A percentile compares a stretch with the other conserved stretches of the same genome.
These are phyloP conservation scores for Pythium dissimile DNA, from an alignment of 352 stramenopile species.

Conservation along the genomic window DNA sequence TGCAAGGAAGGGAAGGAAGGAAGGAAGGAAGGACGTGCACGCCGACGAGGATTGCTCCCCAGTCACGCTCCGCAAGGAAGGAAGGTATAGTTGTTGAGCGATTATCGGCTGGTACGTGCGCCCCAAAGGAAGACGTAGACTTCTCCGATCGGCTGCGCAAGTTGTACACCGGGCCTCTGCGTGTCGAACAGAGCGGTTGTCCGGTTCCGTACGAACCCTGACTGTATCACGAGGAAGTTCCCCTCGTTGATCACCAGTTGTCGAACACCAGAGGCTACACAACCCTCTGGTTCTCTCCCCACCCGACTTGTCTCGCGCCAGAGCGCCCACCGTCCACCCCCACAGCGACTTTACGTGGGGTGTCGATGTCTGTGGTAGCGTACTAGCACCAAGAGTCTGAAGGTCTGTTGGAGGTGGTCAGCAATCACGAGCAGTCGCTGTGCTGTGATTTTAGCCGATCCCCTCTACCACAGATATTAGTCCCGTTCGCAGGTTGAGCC, in stretches of 20 bases:
- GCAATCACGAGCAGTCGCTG: conserved; percentile 1
- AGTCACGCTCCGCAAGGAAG: background rate
- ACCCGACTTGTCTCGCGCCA: no score
- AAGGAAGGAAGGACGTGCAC: background rate
- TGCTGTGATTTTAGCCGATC: background rate
- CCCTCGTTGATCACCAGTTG: background rate
- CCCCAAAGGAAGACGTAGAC: no score
- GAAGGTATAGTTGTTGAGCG: no score
- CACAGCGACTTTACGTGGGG: background rate
- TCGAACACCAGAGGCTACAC: background rate
- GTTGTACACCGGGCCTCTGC: no score
- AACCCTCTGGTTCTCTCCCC: background rate
- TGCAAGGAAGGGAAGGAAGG: conserved; percentile 1
- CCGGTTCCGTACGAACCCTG: no score
- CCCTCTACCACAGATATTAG: background rate
- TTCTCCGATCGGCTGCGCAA: no score
- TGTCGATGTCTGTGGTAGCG: conserved; percentile 1
- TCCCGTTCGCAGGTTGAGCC: no score
- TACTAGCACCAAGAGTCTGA: conserved; percentile 4
- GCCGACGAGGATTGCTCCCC: background rate
- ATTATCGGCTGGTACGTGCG: no score
- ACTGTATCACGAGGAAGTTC: no score
- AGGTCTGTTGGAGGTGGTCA: background rate
- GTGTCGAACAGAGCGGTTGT: no score
- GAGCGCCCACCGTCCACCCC: no score